phyloP scores from a whole-genome alignment of 225 moss, liverwort and hornwort species.

The Sphagnum tenellum region DNA sequence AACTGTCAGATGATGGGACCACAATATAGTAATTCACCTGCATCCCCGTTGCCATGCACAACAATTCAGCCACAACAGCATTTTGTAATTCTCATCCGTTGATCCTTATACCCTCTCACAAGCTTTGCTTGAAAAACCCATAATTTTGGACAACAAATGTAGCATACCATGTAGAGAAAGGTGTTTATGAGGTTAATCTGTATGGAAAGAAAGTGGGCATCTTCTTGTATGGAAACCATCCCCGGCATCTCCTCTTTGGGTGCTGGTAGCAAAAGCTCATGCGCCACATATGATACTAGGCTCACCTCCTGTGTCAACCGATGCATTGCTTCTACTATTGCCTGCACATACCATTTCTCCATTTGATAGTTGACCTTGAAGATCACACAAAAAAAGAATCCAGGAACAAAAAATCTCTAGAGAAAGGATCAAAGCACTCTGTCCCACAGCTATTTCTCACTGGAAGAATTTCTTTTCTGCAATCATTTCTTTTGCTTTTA shows the following conservation, averaged over 20 bases:
- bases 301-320: constrained; percentile 44
- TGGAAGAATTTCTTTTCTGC: no score
- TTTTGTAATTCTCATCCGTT: no score
- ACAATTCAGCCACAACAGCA: not conserved
- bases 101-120: not conserved
- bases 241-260: constrained; percentile 36
- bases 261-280: constrained; percentile 50
- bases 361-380: no score
- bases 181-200: constrained; percentile 56
- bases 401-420: no score
- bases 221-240: constrained; percentile 41
- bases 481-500: no score
- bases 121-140: not conserved
- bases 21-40: constrained; percentile 66
- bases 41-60: constrained; percentile 1
- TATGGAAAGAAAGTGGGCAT: constrained; percentile 49
- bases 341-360: constrained; percentile 13
- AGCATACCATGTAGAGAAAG: constrained; percentile 51
- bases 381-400: no score
- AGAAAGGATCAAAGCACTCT: no score
- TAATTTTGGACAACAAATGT: not conserved
- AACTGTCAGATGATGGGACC: constrained; percentile 59
- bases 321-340: constrained; percentile 48
- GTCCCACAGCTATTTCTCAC: no score
- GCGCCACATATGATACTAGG: constrained; percentile 42